Conservation (phyloP, 164 flowering plant genomes). For the Protea cynaroides region DNA sequence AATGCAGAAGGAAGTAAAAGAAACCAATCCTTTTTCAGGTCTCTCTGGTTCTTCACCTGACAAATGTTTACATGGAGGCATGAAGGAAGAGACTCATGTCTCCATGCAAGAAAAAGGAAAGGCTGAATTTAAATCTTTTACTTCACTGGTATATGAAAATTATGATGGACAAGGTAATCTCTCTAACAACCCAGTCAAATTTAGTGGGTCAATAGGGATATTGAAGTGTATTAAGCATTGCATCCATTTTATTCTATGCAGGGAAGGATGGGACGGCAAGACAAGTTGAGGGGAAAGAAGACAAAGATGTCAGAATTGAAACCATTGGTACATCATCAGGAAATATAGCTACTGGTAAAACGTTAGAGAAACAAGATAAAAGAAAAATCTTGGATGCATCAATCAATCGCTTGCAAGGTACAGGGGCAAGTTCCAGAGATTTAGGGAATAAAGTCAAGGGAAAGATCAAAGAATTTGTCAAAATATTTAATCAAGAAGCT, state of each 20-base stretch:
- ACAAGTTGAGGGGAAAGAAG: conserved; percentile 20
- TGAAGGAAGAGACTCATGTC: conserved; percentile 19
- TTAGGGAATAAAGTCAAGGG: conserved; percentile 37
- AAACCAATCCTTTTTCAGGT: conserved; percentile 5
- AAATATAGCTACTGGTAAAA: conserved; percentile 15
- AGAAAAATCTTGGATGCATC: conserved; percentile 7
- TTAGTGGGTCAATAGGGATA: background rate
- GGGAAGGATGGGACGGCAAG: conserved; percentile 21
- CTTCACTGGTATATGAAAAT: conserved; percentile 17
- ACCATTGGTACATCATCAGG: conserved; percentile 13
- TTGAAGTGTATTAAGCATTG: background rate
- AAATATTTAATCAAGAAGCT: conserved; percentile 65
- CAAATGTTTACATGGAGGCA: conserved; percentile 1
- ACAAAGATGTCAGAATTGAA: conserved; percentile 19
- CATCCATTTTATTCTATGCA: conserved; percentile 17
- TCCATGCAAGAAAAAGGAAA: conserved; percentile 15
- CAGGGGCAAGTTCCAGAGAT: conserved; percentile 19
- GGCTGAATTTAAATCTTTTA: conserved; percentile 16
- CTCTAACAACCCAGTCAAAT: conserved; percentile 2
- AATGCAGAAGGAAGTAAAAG: conserved; percentile 11
- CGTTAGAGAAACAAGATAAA: conserved; percentile 25
- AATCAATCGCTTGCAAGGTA: conserved; percentile 18
- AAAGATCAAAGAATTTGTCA: conserved; percentile 68
- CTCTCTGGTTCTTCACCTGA: conserved; percentile 8
- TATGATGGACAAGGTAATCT: conserved; percentile 27